phyloP scores from a whole-genome alignment of 306 rosid species.

The Glycine latifolia region DNA sequence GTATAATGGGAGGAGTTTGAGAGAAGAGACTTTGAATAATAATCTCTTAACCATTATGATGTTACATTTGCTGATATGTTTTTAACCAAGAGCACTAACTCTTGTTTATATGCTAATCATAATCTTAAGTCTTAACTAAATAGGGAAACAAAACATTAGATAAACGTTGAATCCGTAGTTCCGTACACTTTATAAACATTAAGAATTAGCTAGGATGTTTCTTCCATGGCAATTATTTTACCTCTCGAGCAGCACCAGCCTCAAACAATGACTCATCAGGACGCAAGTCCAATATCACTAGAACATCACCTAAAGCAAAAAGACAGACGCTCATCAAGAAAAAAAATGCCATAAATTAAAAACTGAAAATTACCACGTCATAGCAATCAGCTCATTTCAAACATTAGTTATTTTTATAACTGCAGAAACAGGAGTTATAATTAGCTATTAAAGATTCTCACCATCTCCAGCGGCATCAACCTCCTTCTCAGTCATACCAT shows the following conservation, averaged over 20 bases:
- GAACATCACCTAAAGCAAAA: slow-evolving; percentile 79
- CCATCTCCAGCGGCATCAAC: slow-evolving; percentile 96
- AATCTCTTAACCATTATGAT: neutral
- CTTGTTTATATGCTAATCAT: no score
- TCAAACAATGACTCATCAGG: slow-evolving; percentile 90
- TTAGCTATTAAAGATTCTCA: slow-evolving; percentile 46
- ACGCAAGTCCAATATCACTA: slow-evolving; percentile 87
- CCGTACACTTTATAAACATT: no score
- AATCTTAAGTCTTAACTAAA: no score
- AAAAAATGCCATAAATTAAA: slow-evolving; percentile 12
- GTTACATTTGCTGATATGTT: neutral
- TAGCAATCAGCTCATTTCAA: slow-evolving; percentile 19
- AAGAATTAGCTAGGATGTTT: neutral
- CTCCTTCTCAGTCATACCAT: slow-evolving; percentile 79
- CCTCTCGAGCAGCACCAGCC: slow-evolving; percentile 99
- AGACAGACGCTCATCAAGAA: slow-evolving; percentile 27
- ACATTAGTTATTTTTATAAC: neutral
- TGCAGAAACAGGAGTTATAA: slow-evolving; percentile 16
- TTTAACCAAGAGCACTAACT: neutral
- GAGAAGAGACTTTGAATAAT: neutral
- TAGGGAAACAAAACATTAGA: neutral
- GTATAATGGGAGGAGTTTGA: neutral
- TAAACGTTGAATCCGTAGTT: no score
- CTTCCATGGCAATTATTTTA: slow-evolving; percentile 42
- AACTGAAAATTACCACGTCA: slow-evolving; percentile 1